Conservation (phyloP, 495 filamentous ascomycete species). For the Hyphodiscus hymeniophilus region DNA sequence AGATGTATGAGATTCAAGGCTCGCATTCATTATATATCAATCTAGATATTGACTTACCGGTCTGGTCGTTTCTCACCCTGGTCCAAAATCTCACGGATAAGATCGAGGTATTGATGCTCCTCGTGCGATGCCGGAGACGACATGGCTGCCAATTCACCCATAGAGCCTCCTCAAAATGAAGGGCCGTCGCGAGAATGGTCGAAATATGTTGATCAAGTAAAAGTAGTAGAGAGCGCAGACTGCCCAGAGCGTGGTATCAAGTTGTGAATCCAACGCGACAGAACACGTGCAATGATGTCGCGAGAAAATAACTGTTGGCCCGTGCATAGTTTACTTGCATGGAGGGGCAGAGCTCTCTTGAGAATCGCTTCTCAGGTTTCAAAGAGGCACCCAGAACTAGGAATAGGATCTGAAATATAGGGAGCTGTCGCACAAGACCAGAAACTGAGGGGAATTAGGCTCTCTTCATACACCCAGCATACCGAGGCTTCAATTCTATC, state of each 20-base stretch:
- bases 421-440: not conserved
- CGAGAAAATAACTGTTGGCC: slow-evolving; percentile 1
- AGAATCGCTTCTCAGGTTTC: not conserved
- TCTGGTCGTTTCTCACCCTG: slow-evolving; percentile 77
- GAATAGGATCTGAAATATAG: not conserved
- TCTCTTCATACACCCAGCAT: no score
- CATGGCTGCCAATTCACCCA: slow-evolving; percentile 1
- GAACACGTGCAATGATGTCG: not conserved
- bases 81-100: slow-evolving; percentile 67
- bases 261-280: not conserved
- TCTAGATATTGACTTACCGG: slow-evolving; percentile 35
- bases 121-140: slow-evolving; percentile 37
- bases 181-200: not conserved
- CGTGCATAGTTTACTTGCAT: not conserved
- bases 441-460: no score
- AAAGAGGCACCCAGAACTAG: not conserved
- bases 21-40: slow-evolving; percentile 1
- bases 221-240: not conserved
- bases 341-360: not conserved
- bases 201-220: not conserved
- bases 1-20: slow-evolving; percentile 4
- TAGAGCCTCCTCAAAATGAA: not conserved
- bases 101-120: slow-evolving; percentile 68
- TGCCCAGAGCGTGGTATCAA: not conserved
- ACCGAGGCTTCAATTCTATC: no score